phyloP scores from a whole-genome alignment of 306 rosid species.

The Pyrus bretschneideri region DNA sequence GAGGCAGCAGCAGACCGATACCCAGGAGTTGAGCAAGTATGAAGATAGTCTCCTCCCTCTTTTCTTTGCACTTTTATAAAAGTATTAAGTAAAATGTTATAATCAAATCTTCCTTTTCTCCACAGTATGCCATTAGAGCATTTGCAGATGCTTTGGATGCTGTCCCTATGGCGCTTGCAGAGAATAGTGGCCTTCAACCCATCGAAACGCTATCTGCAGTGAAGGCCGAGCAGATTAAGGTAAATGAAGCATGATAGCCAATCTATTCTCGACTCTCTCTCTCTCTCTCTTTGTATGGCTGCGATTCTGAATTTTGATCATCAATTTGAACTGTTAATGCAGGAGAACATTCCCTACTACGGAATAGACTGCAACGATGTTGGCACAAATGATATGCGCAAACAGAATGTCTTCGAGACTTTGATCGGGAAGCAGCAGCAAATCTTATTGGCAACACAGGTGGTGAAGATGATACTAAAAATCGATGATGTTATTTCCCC shows the following conservation, averaged over 20 bases:
- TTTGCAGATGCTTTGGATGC: constrained; percentile 90
- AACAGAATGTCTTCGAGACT: constrained; percentile 86
- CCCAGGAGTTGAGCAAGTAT: constrained; percentile 96
- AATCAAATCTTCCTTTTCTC: neutral
- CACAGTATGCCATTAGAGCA: constrained; percentile 95
- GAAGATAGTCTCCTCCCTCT: neutral
- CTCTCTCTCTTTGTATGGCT: neutral
- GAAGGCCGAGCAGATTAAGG: constrained; percentile 94
- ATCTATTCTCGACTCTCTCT: neutral
- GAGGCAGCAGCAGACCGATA: constrained; percentile 88
- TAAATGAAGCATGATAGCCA: constrained; percentile 9
- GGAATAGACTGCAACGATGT: constrained; percentile 92
- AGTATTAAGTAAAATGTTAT: neutral
- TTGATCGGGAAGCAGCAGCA: constrained; percentile 97
- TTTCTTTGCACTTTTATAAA: too few species aligned
- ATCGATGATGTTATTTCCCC: constrained; percentile 94
- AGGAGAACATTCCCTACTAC: constrained; percentile 69
- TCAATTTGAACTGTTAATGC: constrained; percentile 17
- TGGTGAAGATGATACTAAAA: constrained; percentile 93
- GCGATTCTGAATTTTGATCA: neutral
- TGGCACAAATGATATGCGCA: constrained; percentile 91
- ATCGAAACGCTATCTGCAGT: constrained; percentile 91
- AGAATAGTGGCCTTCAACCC: constrained; percentile 96
- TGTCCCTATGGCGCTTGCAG: constrained; percentile 96
- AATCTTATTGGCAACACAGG: constrained; percentile 87